Evolutionary conservation across 2,329 filamentous ascomycete genomes (phyloP), one percentile per base, ranked within the genome.

Genomic region (Fusarium penzigii): DNA sequence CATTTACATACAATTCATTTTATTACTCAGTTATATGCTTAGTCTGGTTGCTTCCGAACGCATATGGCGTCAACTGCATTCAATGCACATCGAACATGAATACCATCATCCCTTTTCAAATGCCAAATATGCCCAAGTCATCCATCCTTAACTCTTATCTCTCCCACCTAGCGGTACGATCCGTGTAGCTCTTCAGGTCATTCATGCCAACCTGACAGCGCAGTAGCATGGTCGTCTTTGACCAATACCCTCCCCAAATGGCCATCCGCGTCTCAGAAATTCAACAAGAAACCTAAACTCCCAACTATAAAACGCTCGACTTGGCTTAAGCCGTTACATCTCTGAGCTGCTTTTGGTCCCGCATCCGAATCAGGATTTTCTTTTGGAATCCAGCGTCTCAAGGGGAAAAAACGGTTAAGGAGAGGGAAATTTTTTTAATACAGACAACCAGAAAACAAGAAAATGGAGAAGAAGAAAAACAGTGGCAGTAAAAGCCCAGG

Each of bases 221-320:
- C 44, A 38, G 51, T 29, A 38, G 36, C 43, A 46, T 44, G 44
- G 46, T 38, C 42, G 17, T 61, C 39, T 32, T 42, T 55, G 50
- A 25, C 51, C 46, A 59, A 58, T 52, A 45, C 20, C 29, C 32
- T 36, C 32, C 32, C 32, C 32, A 36, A 36, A 36, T 25, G 32
- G 9, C 13, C 10, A 14, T 48, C 49, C 40, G 44, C 53, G 44
- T 34, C 25, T 48, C 51, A 43, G 34, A 44, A 50, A 51, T 51
- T 53, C 52, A 50, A 54, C 52, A 55, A 49, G 46, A 56, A 61
- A 57, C 58, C 58, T 59, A 48, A 65, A 65, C 60, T 64, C 61
- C 62, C 59, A 62, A 58, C 52, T 57, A 59, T 55, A 65, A 65
- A 65, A 56, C 60, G 55, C 58, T 25, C 20, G 7, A 25, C 20